Evolutionary conservation across 345 rosid genomes (phyloP).

Genomic region (Schrenkiella parvula): DNA sequence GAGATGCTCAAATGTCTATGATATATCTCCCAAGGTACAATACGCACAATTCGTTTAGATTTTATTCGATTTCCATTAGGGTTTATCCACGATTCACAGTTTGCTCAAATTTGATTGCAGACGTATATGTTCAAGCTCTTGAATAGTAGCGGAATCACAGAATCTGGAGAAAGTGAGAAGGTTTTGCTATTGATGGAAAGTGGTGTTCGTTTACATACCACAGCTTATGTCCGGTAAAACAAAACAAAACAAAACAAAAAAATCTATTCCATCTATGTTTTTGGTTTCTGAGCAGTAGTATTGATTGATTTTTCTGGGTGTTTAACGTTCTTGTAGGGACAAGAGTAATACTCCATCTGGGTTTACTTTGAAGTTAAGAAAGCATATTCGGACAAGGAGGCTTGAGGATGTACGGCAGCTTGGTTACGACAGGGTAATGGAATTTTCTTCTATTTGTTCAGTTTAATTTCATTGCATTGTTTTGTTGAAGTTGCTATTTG

Average conservation of each 20-base stretch:
- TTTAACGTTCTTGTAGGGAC: conserved; percentile 44
- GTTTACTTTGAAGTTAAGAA: conserved; percentile 87
- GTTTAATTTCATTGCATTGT: background rate
- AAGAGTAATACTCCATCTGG: conserved; percentile 98
- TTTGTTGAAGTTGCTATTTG: background rate
- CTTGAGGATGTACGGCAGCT: conserved; percentile 98
- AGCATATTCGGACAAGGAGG: conserved; percentile 90
- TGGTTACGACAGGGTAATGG: conserved; percentile 88
- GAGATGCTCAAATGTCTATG: conserved; percentile 97
- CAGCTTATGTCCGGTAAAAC: conserved; percentile 74
- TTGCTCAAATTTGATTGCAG: conserved; percentile 33
- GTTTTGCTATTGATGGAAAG: conserved; percentile 90
- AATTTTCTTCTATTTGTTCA: background rate
- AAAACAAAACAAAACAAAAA: background rate
- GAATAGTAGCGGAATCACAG: conserved; percentile 95
- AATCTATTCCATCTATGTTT: background rate
- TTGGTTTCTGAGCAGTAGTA: background rate
- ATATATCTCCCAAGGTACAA: conserved; percentile 87
- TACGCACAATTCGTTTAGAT: background rate
- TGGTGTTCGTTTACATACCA: conserved; percentile 88
- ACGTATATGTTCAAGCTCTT: conserved; percentile 93
- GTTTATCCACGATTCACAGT: background rate
- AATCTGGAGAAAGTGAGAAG: conserved; percentile 98
- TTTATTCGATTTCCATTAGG: background rate
- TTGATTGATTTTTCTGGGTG: background rate